Percentiles rank a stretch among this genome's conserved stretches.
phyloP scores from a whole-genome alignment of 768 basidiomycete genomes.

The Collybia sp. region DNA sequence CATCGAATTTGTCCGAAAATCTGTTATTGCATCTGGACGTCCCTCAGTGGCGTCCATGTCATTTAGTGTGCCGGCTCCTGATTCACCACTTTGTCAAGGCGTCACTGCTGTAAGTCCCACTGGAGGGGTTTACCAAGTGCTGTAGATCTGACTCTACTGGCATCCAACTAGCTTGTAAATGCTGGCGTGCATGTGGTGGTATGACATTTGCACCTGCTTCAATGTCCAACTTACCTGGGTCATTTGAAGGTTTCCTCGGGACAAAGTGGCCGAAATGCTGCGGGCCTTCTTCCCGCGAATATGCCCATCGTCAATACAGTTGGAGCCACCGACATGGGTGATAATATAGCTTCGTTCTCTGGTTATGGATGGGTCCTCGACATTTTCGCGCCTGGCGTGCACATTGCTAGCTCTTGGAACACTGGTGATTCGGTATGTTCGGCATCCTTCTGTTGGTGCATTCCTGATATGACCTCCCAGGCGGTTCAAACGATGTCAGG shows the following conservation, averaged over 20 bases:
- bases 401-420: slow-evolving; percentile 17
- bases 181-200: slow-evolving; percentile 4
- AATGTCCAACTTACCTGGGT: background rate
- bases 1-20: slow-evolving; percentile 10
- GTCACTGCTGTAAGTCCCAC: slow-evolving; percentile 9
- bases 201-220: background rate
- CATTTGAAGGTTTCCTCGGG: background rate
- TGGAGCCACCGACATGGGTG: slow-evolving; percentile 16
- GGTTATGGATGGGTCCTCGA: slow-evolving; percentile 28
- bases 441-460: background rate
- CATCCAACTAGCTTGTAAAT: background rate
- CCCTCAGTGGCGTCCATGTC: slow-evolving; percentile 15
- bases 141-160: background rate
- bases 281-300: background rate
- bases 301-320: slow-evolving; percentile 4
- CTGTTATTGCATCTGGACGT: slow-evolving; percentile 6
- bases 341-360: slow-evolving; percentile 25
- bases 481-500: too few species aligned
- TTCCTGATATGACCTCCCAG: background rate
- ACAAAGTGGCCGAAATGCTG: background rate
- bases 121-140: background rate
- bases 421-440: slow-evolving; percentile 8
- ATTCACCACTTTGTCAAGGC: slow-evolving; percentile 13
- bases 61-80: slow-evolving; percentile 13
- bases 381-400: slow-evolving; percentile 27